Evolutionary conservation across 2,329 filamentous ascomycete species (phyloP).

Genomic region (Chaetomiaceae sp.): DNA sequence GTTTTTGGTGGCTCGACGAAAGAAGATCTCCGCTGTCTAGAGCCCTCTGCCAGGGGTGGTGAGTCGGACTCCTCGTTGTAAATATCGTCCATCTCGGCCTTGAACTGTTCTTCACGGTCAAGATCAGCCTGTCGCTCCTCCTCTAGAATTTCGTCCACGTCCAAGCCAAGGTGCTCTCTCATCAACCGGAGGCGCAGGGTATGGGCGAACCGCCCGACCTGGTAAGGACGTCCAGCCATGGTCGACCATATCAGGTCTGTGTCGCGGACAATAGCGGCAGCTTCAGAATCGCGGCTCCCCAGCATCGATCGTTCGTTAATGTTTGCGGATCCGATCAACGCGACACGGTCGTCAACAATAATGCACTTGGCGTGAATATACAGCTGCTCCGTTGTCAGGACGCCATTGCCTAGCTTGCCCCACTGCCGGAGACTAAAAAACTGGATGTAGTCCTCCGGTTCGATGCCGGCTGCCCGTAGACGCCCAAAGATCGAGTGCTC

Average conservation of each 20-base stretch:
- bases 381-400: slow-evolving; percentile 87
- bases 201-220: slow-evolving; percentile 87
- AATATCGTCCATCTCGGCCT: slow-evolving; percentile 58
- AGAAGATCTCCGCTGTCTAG: slow-evolving; percentile 15
- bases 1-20: slow-evolving; percentile 10
- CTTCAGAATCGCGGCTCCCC: slow-evolving; percentile 86
- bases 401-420: slow-evolving; percentile 81
- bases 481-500: slow-evolving; percentile 89
- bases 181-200: slow-evolving; percentile 89
- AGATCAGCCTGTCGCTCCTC: slow-evolving; percentile 67
- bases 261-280: slow-evolving; percentile 84
- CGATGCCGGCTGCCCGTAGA: slow-evolving; percentile 72
- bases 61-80: slow-evolving; percentile 46
- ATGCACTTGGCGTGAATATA: slow-evolving; percentile 99
- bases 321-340: slow-evolving; percentile 93
- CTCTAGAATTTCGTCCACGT: slow-evolving; percentile 86
- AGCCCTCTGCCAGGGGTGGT: slow-evolving; percentile 20
- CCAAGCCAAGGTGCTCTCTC: slow-evolving; percentile 93
- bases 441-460: slow-evolving; percentile 90
- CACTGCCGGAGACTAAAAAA: slow-evolving; percentile 92
- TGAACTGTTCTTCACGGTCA: slow-evolving; percentile 51
- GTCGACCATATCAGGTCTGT: slow-evolving; percentile 87
- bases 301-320: slow-evolving; percentile 98
- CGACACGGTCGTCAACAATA: slow-evolving; percentile 88
- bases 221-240: slow-evolving; percentile 87